Percentiles rank a stretch among this genome's conserved stretches.
phyloP scores from a whole-genome alignment of 208 protist genomes.

The Crithidia bombi region DNA sequence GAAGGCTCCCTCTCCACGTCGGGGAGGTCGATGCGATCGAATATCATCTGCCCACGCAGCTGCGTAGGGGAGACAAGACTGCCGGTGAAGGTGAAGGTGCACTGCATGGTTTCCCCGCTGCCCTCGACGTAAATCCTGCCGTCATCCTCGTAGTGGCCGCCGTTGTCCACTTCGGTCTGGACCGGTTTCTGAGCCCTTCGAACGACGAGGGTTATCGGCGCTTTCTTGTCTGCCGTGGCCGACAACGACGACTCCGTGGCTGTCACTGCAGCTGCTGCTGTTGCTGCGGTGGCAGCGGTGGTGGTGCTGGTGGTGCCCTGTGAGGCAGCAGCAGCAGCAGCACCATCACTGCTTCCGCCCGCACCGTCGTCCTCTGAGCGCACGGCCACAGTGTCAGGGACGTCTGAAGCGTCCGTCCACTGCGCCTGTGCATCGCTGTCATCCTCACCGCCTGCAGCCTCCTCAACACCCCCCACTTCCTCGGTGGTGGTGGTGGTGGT shows the following conservation, averaged over 20 bases:
- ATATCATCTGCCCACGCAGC: slow-evolving; percentile 62
- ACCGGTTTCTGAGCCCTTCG: not conserved
- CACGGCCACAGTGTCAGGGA: no score
- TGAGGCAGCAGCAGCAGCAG: not conserved
- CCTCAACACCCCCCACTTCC: not conserved
- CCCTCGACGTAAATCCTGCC: slow-evolving; percentile 36
- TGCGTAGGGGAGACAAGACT: slow-evolving; percentile 37
- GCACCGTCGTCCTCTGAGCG: no score
- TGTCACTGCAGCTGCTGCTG: not conserved
- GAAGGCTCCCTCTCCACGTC: slow-evolving; percentile 24
- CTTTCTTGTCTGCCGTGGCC: not conserved
- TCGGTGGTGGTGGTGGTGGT: no score
- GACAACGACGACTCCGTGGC: not conserved
- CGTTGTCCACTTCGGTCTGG: not conserved
- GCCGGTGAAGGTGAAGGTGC: slow-evolving; percentile 58
- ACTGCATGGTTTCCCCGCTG: slow-evolving; percentile 53
- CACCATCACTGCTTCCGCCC: no score
- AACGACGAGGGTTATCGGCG: slow-evolving; percentile 21
- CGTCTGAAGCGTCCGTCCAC: no score
- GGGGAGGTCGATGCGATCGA: slow-evolving; percentile 38
- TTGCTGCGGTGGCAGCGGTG: not conserved
- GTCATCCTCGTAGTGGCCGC: slow-evolving; percentile 8
- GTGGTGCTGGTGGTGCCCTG: not conserved
- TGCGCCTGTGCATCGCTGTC: not conserved
- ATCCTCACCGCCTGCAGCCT: slow-evolving; percentile 10